Evolutionary conservation across 495 filamentous ascomycete genomes (phyloP).

Genomic region (Neurospora sp.): DNA sequence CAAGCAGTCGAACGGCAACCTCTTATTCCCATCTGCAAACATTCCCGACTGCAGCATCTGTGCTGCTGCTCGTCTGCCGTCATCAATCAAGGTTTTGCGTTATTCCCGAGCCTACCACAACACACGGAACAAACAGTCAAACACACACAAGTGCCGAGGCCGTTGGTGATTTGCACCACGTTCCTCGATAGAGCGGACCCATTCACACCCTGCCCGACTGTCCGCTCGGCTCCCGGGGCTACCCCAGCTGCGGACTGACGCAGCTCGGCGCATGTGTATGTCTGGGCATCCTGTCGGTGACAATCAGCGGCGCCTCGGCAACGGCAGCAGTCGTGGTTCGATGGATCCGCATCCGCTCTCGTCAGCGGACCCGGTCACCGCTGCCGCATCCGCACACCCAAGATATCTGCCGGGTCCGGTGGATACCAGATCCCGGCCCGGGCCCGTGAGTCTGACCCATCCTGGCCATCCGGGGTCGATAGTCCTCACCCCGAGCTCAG

Average conservation of each 20-base stretch:
- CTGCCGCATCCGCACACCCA: neutral
- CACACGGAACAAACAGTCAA: neutral
- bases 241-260: neutral
- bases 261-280: neutral
- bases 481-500: constrained; percentile 24
- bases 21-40: neutral
- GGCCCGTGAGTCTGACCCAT: constrained; percentile 1
- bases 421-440: neutral
- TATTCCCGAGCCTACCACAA: neutral
- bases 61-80: neutral
- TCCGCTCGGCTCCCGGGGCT: neutral
- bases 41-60: neutral
- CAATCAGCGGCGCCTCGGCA: neutral
- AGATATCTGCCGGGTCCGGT: neutral
- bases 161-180: neutral
- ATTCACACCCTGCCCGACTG: neutral
- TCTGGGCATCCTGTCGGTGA: neutral
- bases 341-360: neutral
- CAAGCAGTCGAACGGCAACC: neutral
- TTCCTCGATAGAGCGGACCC: neutral
- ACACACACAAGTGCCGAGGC: neutral
- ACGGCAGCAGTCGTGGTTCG: neutral
- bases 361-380: neutral
- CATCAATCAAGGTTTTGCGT: neutral
- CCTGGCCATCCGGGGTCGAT: neutral